phyloP scores from a whole-genome alignment of 345 rosid species.

The Passiflora organensis region DNA sequence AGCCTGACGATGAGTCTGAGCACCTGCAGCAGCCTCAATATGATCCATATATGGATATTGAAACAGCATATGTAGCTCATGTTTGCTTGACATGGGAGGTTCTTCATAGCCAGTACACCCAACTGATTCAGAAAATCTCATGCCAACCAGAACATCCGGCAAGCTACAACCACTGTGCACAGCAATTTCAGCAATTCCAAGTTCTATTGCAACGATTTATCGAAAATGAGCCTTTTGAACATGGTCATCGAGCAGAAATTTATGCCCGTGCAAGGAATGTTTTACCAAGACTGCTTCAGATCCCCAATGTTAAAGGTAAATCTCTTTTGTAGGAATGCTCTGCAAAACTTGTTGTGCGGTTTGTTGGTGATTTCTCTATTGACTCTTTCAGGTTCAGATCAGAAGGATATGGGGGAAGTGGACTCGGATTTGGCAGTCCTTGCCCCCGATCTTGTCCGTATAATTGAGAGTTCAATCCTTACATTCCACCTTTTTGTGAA shows the following conservation, averaged over 20 bases:
- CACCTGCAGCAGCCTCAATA: slow-evolving; percentile 41
- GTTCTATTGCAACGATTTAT: slow-evolving; percentile 86
- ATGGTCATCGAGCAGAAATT: slow-evolving; percentile 61
- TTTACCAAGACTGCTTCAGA: slow-evolving; percentile 83
- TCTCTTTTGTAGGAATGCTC: no score
- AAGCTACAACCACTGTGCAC: slow-evolving; percentile 73
- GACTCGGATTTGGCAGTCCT: slow-evolving; percentile 49
- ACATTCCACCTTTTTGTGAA: slow-evolving; percentile 65
- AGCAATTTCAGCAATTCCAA: slow-evolving; percentile 82
- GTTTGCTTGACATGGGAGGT: slow-evolving; percentile 96
- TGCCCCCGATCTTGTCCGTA: slow-evolving; percentile 56
- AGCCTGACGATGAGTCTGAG: slow-evolving; percentile 67
- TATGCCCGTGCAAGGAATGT: slow-evolving; percentile 67
- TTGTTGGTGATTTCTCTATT: no score
- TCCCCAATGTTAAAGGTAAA: slow-evolving; percentile 73
- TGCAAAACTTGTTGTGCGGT: no score
- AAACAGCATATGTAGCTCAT: slow-evolving; percentile 87
- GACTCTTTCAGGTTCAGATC: slow-evolving; percentile 46
- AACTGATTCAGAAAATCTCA: slow-evolving; percentile 60
- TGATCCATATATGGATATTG: slow-evolving; percentile 65
- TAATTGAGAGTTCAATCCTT: slow-evolving; percentile 63
- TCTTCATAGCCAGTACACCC: slow-evolving; percentile 88
- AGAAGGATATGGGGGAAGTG: slow-evolving; percentile 44
- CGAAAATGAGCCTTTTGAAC: slow-evolving; percentile 90
- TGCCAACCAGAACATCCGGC: slow-evolving; percentile 56